phyloP scores from a whole-genome alignment of 495 filamentous ascomycete genomes.

The Margaritispora aquatica region DNA sequence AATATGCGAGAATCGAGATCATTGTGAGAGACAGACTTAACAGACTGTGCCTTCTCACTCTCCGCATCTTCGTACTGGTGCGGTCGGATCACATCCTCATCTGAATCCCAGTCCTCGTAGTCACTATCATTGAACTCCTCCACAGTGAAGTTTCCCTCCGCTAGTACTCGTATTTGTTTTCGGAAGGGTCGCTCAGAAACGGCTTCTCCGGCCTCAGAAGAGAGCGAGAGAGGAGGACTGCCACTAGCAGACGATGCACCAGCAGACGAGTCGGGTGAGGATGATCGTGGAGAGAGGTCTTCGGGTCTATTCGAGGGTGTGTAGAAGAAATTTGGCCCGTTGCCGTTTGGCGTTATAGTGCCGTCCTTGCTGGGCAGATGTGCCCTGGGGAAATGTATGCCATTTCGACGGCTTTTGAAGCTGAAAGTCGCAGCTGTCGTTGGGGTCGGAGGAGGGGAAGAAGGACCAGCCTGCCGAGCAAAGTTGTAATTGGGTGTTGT shows the following conservation, averaged over 20 bases:
- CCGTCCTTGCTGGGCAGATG: constrained; percentile 1
- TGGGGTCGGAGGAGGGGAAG: constrained; percentile 49
- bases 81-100: constrained; percentile 17
- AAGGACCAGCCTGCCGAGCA: constrained; percentile 39
- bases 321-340: constrained; percentile 37
- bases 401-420: constrained; percentile 15
- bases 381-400: constrained; percentile 11
- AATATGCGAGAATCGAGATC: constrained; percentile 14
- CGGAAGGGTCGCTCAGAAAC: constrained; percentile 1
- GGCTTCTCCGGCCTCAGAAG: constrained; percentile 9
- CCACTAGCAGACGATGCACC: constrained; percentile 3
- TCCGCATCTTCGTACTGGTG: constrained; percentile 25
- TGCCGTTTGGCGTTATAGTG: constrained; percentile 31
- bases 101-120: constrained; percentile 18
- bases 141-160: constrained; percentile 21
- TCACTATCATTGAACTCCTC: constrained; percentile 21
- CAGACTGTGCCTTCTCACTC: constrained; percentile 13
- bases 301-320: constrained; percentile 33
- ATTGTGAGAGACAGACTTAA: constrained; percentile 1
- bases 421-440: constrained; percentile 23
- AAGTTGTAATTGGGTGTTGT: constrained; percentile 36
- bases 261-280: constrained; percentile 30
- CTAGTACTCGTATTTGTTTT: constrained; percentile 1
- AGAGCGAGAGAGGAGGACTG: constrained; percentile 14
- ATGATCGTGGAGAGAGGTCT: constrained; percentile 46